These are phyloP conservation scores for Deakozyma indianensis DNA, from an alignment of 805 yeast genomes.

Conservation along the genomic window DNA sequence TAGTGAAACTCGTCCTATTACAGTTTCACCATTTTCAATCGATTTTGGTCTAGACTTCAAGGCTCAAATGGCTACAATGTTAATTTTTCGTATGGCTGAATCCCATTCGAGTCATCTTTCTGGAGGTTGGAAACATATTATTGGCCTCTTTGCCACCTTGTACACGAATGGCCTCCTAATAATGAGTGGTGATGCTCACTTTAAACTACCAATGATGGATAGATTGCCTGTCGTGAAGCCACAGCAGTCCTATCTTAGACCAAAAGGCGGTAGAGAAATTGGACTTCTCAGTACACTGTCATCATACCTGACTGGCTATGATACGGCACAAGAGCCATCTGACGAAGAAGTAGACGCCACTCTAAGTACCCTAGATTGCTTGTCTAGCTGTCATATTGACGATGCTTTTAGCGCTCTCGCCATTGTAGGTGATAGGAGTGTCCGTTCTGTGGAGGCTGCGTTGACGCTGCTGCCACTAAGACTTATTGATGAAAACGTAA, in stretches of 20 bases:
- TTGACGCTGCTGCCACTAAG: conserved; percentile 17
- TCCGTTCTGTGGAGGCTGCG: conserved; percentile 1
- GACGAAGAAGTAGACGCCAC: conserved; percentile 87
- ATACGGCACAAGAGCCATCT: conserved; percentile 85
- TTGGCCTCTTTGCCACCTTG: conserved; percentile 3
- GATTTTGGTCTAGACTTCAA: conserved; percentile 80
- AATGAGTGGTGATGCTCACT: conserved; percentile 2
- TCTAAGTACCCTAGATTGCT: conserved; percentile 67
- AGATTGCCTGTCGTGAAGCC: conserved; percentile 51
- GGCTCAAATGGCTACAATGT: conserved; percentile 80
- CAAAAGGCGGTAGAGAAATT: conserved; percentile 51
- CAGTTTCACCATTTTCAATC: background rate
- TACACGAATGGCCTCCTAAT: conserved; percentile 4
- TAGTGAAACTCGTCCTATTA: background rate
- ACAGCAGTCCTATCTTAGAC: conserved; percentile 41
- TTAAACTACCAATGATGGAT: conserved; percentile 19
- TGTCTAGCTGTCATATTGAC: conserved; percentile 51
- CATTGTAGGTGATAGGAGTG: background rate
- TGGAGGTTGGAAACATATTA: conserved; percentile 1
- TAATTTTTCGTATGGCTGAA: conserved; percentile 62
- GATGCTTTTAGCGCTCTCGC: conserved; percentile 33
- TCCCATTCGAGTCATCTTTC: conserved; percentile 34
- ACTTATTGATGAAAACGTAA: background rate
- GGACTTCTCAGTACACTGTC: conserved; percentile 86
- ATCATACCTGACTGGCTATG: conserved; percentile 74